Percentiles rank a stretch among this genome's conserved stretches.
Evolutionary conservation across 2,329 filamentous ascomycete genomes (phyloP).

Genomic region (Torrubiellomyces zombiae): DNA sequence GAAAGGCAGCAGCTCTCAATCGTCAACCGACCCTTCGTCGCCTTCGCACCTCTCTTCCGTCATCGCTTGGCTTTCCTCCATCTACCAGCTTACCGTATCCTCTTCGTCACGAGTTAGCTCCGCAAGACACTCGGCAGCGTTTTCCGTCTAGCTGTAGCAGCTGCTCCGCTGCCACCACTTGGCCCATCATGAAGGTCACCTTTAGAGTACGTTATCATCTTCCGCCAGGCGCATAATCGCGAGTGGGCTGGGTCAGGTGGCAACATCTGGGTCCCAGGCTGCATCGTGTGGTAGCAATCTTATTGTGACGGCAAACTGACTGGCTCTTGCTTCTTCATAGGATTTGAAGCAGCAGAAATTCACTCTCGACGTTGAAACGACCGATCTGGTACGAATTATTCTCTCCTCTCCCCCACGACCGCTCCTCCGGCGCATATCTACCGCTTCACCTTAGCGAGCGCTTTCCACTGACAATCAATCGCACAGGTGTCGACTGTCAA

Average conservation of each 20-base stretch:
- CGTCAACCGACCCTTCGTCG: too few species aligned
- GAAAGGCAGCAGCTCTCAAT: too few species aligned
- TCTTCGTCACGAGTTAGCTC: slow-evolving; percentile 2
- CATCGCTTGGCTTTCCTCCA: too few species aligned
- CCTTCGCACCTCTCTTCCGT: too few species aligned
- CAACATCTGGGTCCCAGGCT: neutral
- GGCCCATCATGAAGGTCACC: slow-evolving; percentile 50
- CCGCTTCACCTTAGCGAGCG: slow-evolving; percentile 4
- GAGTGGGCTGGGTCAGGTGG: too few species aligned
- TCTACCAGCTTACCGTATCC: neutral
- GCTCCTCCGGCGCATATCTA: slow-evolving; percentile 6
- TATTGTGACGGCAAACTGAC: too few species aligned
- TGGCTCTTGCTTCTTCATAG: slow-evolving; percentile 25
- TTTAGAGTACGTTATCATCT: slow-evolving; percentile 49
- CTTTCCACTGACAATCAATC: slow-evolving; percentile 3
- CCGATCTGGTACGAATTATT: slow-evolving; percentile 82
- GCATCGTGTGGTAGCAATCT: neutral
- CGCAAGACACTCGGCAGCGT: too few species aligned
- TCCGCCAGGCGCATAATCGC: too few species aligned
- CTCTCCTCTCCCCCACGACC: slow-evolving; percentile 17
- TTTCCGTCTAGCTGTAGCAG: slow-evolving; percentile 13
- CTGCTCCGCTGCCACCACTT: slow-evolving; percentile 8
- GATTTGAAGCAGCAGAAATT: slow-evolving; percentile 99
- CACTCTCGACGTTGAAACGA: slow-evolving; percentile 82
- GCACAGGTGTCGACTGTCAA: slow-evolving; percentile 81